phyloP scores from a whole-genome alignment of 495 filamentous ascomycete species.

The Massariosphaeria phaeospora region DNA sequence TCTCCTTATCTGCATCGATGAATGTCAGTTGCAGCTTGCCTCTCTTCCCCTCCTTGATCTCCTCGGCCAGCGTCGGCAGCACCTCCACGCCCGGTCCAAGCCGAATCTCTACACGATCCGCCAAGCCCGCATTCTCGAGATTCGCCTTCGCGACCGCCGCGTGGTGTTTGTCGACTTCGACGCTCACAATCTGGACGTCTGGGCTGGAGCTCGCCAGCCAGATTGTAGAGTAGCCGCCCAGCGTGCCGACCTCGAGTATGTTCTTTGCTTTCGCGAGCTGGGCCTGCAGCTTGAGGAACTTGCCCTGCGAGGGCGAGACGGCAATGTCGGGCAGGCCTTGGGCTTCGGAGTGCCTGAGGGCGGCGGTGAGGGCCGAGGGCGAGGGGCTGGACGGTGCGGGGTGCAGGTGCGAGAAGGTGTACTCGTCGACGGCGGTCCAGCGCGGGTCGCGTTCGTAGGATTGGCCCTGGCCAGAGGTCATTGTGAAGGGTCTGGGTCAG shows the following conservation, averaged over 20 bases:
- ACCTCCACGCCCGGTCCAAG: constrained; percentile 37
- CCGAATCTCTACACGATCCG: constrained; percentile 35
- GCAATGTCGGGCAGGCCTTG: constrained; percentile 37
- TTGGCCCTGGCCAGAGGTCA: constrained; percentile 5
- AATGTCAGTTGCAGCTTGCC: constrained; percentile 36
- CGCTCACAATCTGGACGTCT: constrained; percentile 29
- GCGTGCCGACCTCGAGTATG: constrained; percentile 39
- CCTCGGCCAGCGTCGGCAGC: constrained; percentile 33
- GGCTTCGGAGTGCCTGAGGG: constrained; percentile 17
- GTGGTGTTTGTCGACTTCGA: constrained; percentile 34
- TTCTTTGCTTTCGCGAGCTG: constrained; percentile 27
- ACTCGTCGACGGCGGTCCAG: constrained; percentile 31
- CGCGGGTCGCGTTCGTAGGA: constrained; percentile 10
- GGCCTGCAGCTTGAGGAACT: constrained; percentile 35
- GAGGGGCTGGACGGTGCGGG: constrained; percentile 16
- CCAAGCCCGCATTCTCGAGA: constrained; percentile 33
- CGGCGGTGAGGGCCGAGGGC: constrained; percentile 17
- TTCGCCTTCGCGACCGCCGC: constrained; percentile 35
- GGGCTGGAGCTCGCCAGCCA: constrained; percentile 34
- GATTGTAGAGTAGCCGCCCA: constrained; percentile 39
- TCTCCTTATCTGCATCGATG: constrained; percentile 43
- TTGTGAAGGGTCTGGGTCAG: too few relatives aligned
- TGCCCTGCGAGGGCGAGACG: constrained; percentile 34
- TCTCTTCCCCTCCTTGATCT: constrained; percentile 36
- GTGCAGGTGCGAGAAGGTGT: constrained; percentile 28